phyloP scores from a whole-genome alignment of 2,329 filamentous ascomycete genomes.

The Paecilomyces sp. region DNA sequence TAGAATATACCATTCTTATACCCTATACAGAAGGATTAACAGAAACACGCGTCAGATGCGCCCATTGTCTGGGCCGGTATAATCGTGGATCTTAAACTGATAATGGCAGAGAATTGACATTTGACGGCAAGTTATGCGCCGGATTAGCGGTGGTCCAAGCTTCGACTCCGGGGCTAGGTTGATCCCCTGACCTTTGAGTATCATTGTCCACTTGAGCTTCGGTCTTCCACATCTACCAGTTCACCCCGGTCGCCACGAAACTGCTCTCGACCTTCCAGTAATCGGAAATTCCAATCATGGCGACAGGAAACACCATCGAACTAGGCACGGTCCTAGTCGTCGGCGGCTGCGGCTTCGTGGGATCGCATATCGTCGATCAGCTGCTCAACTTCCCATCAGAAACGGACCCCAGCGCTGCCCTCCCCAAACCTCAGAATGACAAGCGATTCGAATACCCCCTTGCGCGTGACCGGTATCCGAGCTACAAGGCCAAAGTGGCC shows the following conservation, averaged over 20 bases:
- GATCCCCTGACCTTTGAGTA: background rate
- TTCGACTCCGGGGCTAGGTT: background rate
- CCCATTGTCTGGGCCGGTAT: too few relatives aligned
- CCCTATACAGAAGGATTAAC: too few relatives aligned
- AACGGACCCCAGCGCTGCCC: slow-evolving; percentile 28
- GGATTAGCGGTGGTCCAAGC: background rate
- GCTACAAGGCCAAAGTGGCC: slow-evolving; percentile 48
- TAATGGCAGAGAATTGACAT: background rate
- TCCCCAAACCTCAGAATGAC: slow-evolving; percentile 28
- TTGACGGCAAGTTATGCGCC: background rate
- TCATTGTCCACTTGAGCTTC: background rate
- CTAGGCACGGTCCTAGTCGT: slow-evolving; percentile 70
- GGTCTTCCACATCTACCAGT: background rate
- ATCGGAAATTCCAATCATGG: slow-evolving; percentile 15
- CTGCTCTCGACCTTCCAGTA: background rate
- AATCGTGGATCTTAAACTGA: background rate
- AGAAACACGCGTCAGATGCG: too few relatives aligned
- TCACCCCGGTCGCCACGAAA: background rate
- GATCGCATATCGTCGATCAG: slow-evolving; percentile 72
- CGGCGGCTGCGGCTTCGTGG: slow-evolving; percentile 78
- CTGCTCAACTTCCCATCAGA: slow-evolving; percentile 55
- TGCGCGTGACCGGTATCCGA: slow-evolving; percentile 33
- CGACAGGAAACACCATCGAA: slow-evolving; percentile 25
- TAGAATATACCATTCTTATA: background rate
- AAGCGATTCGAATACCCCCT: slow-evolving; percentile 30